These are phyloP conservation scores for Melanopsichium pennsylvanicum DNA, from an alignment of 1,284 basidiomycete species.

Conservation along the genomic window DNA sequence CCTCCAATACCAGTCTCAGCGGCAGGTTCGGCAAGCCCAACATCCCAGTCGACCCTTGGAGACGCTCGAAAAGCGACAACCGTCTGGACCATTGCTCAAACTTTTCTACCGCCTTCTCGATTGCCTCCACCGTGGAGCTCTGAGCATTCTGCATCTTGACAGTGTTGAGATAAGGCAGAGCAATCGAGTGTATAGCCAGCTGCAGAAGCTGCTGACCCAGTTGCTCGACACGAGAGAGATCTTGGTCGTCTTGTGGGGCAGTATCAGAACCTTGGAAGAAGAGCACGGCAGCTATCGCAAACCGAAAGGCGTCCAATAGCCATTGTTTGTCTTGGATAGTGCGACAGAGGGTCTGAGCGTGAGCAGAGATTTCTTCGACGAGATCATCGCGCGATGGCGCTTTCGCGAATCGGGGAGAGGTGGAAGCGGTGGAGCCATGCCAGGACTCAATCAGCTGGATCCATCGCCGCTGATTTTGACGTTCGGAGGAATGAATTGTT, in stretches of 20 bases:
- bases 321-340: constrained; percentile 14
- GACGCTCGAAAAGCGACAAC: constrained; percentile 2
- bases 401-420: background rate
- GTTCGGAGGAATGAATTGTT: too few relatives aligned
- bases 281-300: constrained; percentile 28
- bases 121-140: background rate
- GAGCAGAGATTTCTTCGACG: constrained; percentile 28
- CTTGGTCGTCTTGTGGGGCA: background rate
- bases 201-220: constrained; percentile 32
- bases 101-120: background rate
- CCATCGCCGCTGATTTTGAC: constrained; percentile 20
- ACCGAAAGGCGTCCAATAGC: constrained; percentile 29
- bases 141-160: background rate
- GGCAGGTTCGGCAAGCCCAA: constrained; percentile 14
- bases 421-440: background rate
- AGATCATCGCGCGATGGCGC: constrained; percentile 13
- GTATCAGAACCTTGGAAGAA: background rate
- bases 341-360: constrained; percentile 28
- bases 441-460: constrained; percentile 36
- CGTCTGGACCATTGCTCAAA: constrained; percentile 9
- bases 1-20: constrained; percentile 10
- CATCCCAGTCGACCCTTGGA: constrained; percentile 2
- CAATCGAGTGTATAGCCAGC: constrained; percentile 24
- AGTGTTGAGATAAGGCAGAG: constrained; percentile 2
- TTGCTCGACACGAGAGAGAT: constrained; percentile 7